Percentiles rank a stretch among this genome's conserved stretches.
phyloP scores from a whole-genome alignment of 495 filamentous ascomycete genomes.

The Recurvomyces mirabilis region DNA sequence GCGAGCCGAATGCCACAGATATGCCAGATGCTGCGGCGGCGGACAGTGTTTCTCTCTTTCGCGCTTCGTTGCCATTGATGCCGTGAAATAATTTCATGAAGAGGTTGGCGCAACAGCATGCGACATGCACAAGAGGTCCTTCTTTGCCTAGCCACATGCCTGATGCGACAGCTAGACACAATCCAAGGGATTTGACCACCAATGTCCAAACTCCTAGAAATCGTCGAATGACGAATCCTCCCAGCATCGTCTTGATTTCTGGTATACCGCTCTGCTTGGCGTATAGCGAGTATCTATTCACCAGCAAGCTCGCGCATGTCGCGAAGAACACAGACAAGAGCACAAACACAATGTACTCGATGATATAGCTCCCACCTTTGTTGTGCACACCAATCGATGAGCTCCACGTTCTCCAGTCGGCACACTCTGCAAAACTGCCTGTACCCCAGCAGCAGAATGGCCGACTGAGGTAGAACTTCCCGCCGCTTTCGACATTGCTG shows the following conservation, averaged over 20 bases:
- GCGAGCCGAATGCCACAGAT: constrained; percentile 93
- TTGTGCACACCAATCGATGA: constrained; percentile 55
- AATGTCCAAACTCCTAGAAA: constrained; percentile 94
- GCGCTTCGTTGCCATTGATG: constrained; percentile 83
- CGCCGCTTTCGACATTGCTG: constrained; percentile 57
- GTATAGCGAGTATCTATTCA: constrained; percentile 73
- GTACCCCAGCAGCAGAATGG: constrained; percentile 89
- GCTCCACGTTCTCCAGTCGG: constrained; percentile 79
- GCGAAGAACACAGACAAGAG: constrained; percentile 78
- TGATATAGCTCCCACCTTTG: constrained; percentile 56
- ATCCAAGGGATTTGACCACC: constrained; percentile 77
- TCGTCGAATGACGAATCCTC: constrained; percentile 83
- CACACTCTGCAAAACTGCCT: constrained; percentile 50
- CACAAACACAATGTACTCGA: constrained; percentile 80
- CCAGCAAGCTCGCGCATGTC: constrained; percentile 62
- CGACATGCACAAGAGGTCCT: constrained; percentile 92
- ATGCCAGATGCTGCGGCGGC: constrained; percentile 91
- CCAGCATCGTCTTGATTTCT: constrained; percentile 93
- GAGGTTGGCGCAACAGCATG: constrained; percentile 92
- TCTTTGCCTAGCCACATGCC: constrained; percentile 98
- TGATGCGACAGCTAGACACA: constrained; percentile 89
- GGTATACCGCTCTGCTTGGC: constrained; percentile 95
- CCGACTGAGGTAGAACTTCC: constrained; percentile 79
- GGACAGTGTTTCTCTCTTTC: constrained; percentile 91
- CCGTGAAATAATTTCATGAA: constrained; percentile 83